Evolutionary conservation across 2,329 filamentous ascomycete genomes (phyloP).

Genomic region (Fusarium drepaniforme): DNA sequence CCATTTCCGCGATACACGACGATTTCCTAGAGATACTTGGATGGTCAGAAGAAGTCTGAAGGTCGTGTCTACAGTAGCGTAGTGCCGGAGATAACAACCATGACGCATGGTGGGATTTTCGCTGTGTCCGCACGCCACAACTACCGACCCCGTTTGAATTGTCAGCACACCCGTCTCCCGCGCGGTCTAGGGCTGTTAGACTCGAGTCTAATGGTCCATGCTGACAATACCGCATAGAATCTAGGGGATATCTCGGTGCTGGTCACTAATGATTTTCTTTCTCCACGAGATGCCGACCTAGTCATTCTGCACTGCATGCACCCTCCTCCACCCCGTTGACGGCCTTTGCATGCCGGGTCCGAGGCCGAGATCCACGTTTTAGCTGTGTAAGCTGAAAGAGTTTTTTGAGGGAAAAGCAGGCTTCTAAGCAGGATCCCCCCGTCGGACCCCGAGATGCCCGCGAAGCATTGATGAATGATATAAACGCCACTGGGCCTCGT

Average conservation of each 20-base stretch:
- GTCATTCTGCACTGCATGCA: slow-evolving; percentile 26
- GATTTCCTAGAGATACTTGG: slow-evolving; percentile 1
- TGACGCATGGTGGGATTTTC: slow-evolving; percentile 21
- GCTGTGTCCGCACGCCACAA: slow-evolving; percentile 22
- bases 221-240: not conserved
- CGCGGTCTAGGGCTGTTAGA: slow-evolving; percentile 34
- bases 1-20: not conserved
- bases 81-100: slow-evolving; percentile 1
- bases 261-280: slow-evolving; percentile 15
- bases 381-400: slow-evolving; percentile 30
- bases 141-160: slow-evolving; percentile 23
- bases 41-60: not conserved
- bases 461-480: slow-evolving; percentile 16
- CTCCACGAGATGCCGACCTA: slow-evolving; percentile 26
- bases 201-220: slow-evolving; percentile 23
- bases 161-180: slow-evolving; percentile 18
- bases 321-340: slow-evolving; percentile 1
- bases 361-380: slow-evolving; percentile 26
- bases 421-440: slow-evolving; percentile 32
- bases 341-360: slow-evolving; percentile 25
- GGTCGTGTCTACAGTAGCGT: slow-evolving; percentile 1
- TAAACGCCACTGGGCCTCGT: slow-evolving; percentile 22
- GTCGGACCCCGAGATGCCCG: slow-evolving; percentile 18
- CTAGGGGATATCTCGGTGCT: slow-evolving; percentile 20
- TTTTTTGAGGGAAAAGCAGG: slow-evolving; percentile 7